Conservation (phyloP, 192 early-diverging fungal species). For the Geosiphon pyriformis region DNA sequence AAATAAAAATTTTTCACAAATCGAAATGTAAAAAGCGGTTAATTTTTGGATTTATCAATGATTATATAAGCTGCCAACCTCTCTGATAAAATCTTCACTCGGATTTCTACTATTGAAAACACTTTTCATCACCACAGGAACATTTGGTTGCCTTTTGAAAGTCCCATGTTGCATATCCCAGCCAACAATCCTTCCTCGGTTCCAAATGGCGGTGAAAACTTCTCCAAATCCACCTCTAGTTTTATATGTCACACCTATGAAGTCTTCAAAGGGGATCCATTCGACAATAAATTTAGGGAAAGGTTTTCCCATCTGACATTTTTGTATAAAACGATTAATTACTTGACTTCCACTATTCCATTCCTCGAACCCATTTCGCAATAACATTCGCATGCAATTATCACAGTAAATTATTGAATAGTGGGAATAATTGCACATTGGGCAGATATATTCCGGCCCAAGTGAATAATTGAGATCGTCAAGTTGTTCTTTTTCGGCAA, state of each 20-base stretch:
- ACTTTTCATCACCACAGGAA: not conserved
- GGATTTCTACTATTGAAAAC: not conserved
- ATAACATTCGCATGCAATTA: not conserved
- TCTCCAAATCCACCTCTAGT: not conserved
- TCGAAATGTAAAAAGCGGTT: too few relatives aligned
- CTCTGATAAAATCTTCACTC: not conserved
- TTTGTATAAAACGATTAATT: conserved; percentile 5
- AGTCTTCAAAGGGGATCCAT: conserved; percentile 15
- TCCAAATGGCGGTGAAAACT: conserved; percentile 6
- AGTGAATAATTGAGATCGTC: not conserved
- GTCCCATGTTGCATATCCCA: not conserved
- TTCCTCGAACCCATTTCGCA: not conserved
- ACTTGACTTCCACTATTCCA: not conserved
- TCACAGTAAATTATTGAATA: conserved; percentile 11
- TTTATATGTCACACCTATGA: not conserved
- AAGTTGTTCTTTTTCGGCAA: not conserved
- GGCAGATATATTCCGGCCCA: not conserved
- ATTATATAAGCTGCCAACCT: not conserved
- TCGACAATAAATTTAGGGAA: not conserved
- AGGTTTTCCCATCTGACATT: not conserved
- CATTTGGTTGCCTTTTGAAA: not conserved
- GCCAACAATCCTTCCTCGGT: not conserved
- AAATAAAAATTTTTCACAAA: not conserved
- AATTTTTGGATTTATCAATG: too few relatives aligned
- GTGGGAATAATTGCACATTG: not conserved